Evolutionary conservation across 345 rosid genomes (phyloP).

Genomic region (Populus nigra): DNA sequence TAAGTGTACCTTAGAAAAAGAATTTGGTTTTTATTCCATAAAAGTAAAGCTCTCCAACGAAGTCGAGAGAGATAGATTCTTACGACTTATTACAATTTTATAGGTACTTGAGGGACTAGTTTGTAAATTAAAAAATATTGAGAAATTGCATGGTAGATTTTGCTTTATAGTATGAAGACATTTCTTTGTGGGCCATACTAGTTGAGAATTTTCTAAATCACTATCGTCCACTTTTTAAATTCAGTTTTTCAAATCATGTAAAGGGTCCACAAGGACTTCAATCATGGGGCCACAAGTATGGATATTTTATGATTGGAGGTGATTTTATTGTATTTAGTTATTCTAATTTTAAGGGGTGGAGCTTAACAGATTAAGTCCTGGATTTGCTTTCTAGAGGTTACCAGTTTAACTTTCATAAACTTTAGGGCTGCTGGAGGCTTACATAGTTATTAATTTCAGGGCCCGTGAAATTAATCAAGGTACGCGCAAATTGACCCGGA

Average conservation of each 20-base stretch:
- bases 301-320: too few species aligned
- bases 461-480: rapidly evolving
- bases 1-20: conserved; percentile 13
- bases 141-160: background rate
- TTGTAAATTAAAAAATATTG: background rate
- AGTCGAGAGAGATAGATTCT: background rate
- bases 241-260: background rate
- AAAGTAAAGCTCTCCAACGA: background rate
- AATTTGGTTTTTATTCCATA: background rate
- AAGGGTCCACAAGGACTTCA: background rate
- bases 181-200: background rate
- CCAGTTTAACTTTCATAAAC: too few species aligned
- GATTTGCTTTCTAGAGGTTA: too few species aligned
- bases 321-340: too few species aligned
- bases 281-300: background rate
- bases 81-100: conserved; percentile 2
- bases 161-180: background rate
- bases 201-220: background rate
- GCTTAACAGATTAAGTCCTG: rapidly evolving
- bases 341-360: too few species aligned
- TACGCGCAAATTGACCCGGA: rapidly evolving
- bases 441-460: too few species aligned
- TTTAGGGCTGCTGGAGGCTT: rapidly evolving
- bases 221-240: background rate
- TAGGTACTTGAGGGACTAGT: conserved; percentile 23